Evolutionary conservation across 495 filamentous ascomycete genomes (phyloP).

Genomic region (Trichoderma erinaceum): DNA sequence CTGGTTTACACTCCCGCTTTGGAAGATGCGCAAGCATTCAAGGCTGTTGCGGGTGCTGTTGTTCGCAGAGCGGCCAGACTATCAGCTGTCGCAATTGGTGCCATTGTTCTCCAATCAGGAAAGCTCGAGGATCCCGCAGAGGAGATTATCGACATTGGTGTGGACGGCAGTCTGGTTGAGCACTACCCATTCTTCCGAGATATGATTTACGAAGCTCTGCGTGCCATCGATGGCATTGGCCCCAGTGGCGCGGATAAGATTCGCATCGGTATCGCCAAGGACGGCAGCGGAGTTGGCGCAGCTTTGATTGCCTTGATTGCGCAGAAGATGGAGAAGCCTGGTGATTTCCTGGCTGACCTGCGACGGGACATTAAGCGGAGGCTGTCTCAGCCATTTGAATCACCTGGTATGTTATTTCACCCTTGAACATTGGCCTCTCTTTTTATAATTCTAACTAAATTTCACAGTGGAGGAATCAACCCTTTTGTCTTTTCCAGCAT

Average conservation of each 20-base stretch:
- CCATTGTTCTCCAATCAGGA: slow-evolving; percentile 68
- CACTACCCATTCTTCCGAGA: slow-evolving; percentile 85
- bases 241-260: slow-evolving; percentile 67
- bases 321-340: slow-evolving; percentile 43
- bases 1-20: slow-evolving; percentile 61
- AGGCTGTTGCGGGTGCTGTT: slow-evolving; percentile 72
- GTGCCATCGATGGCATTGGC: slow-evolving; percentile 65
- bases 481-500: not conserved
- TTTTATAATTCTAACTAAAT: not conserved
- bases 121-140: slow-evolving; percentile 51
- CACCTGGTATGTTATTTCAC: not conserved
- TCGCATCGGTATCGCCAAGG: slow-evolving; percentile 88
- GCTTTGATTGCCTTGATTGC: slow-evolving; percentile 81
- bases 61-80: slow-evolving; percentile 86
- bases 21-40: slow-evolving; percentile 79
- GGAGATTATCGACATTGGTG: slow-evolving; percentile 77
- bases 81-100: slow-evolving; percentile 76
- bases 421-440: not conserved
- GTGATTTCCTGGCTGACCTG: slow-evolving; percentile 20
- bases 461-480: slow-evolving; percentile 10
- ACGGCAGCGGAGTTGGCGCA: slow-evolving; percentile 86
- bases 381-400: not conserved
- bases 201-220: slow-evolving; percentile 65
- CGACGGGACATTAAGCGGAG: slow-evolving; percentile 3
- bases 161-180: slow-evolving; percentile 85